A percentile compares a stretch with the other conserved stretches of the same genome.
Evolutionary conservation across 2,329 filamentous ascomycete species (phyloP).

Genomic region (Colletotrichum somersetense): DNA sequence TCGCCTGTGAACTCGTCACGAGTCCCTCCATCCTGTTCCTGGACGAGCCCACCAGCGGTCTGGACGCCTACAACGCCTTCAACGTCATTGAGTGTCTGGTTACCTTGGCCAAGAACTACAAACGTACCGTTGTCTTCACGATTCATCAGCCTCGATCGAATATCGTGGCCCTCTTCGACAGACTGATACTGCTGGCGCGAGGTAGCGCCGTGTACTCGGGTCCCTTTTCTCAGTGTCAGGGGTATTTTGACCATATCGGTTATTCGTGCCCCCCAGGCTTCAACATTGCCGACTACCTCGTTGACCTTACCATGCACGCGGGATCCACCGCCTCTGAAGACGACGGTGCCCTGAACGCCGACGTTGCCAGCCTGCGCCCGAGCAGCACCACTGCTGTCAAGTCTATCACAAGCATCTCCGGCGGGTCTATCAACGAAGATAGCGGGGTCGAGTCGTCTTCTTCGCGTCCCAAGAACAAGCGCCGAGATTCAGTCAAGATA

Average conservation of each 20-base stretch:
- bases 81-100: conserved; percentile 98
- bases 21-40: conserved; percentile 97
- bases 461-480: conserved; percentile 75
- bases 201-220: conserved; percentile 95
- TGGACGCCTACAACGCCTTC: conserved; percentile 97
- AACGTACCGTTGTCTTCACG: conserved; percentile 96
- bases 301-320: conserved; percentile 98
- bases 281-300: conserved; percentile 98
- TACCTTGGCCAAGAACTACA: conserved; percentile 94
- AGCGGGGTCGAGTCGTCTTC: conserved; percentile 71
- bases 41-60: conserved; percentile 95
- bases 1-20: conserved; percentile 97
- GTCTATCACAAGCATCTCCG: conserved; percentile 87
- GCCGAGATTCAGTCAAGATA: conserved; percentile 83
- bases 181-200: conserved; percentile 89
- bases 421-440: conserved; percentile 78
- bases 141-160: conserved; percentile 99
- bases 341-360: conserved; percentile 65
- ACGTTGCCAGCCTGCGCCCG: conserved; percentile 78
- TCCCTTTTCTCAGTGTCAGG: conserved; percentile 87
- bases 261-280: conserved; percentile 96
- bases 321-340: conserved; percentile 72
- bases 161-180: conserved; percentile 96
- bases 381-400: conserved; percentile 92
- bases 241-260: conserved; percentile 91